Evolutionary conservation across 78 protist species (phyloP).

Genomic region (Dictyostelium intermedium): DNA sequence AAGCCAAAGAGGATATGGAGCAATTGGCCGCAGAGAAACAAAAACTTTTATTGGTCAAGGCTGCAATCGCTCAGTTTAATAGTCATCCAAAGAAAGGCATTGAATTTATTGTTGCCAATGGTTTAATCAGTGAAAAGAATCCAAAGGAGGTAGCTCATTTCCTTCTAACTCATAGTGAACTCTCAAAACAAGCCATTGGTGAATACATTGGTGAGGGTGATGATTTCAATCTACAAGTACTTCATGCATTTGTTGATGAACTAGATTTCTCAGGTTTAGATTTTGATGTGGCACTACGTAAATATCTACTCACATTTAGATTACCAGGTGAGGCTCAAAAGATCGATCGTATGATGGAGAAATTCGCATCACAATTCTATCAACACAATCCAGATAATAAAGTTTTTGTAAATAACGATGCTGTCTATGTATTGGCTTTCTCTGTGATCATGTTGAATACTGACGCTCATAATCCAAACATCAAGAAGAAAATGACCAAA

Average conservation of each 20-base stretch:
- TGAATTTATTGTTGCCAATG: conserved; percentile 29
- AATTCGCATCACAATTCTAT: conserved; percentile 95
- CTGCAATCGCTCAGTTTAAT: conserved; percentile 33
- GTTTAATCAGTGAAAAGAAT: not conserved
- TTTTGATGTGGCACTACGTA: conserved; percentile 94
- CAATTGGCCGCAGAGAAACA: conserved; percentile 20
- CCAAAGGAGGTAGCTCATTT: conserved; percentile 79
- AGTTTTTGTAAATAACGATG: conserved; percentile 43
- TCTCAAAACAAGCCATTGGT: conserved; percentile 62
- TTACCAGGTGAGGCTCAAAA: conserved; percentile 99
- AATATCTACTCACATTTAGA: conserved; percentile 88
- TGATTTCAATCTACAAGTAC: conserved; percentile 79
- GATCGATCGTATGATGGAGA: conserved; percentile 98
- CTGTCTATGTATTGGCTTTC: conserved; percentile 85
- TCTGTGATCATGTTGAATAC: conserved; percentile 91
- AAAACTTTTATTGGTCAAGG: conserved; percentile 6
- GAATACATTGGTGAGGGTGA: conserved; percentile 82
- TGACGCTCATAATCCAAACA: conserved; percentile 89
- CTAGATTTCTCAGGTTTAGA: conserved; percentile 84
- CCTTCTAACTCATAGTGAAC: conserved; percentile 34
- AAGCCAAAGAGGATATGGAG: conserved; percentile 25
- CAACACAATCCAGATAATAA: conserved; percentile 79
- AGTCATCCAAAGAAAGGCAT: conserved; percentile 66
- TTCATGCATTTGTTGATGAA: conserved; percentile 91
- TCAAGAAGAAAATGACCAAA: conserved; percentile 87